Evolutionary conservation across 208 protist species (phyloP).

Genomic region (Acanthamoeba culbertsoni): DNA sequence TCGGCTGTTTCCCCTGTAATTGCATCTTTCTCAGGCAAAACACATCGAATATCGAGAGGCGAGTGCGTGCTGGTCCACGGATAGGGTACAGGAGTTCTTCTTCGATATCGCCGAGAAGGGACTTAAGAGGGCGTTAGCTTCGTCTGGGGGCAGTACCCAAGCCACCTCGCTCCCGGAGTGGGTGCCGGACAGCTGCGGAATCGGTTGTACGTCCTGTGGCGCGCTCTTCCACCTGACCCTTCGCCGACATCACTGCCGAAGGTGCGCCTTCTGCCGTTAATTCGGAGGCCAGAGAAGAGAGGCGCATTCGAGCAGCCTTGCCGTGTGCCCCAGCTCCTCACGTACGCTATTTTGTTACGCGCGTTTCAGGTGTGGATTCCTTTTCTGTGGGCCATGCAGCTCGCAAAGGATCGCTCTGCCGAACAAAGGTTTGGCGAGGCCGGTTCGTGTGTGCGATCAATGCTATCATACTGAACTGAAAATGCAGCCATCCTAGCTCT

Average conservation of each 20-base stretch:
- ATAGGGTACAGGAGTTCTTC: background rate
- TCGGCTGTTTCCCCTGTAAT: too few species aligned
- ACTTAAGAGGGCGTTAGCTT: background rate
- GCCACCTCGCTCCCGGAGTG: conserved; percentile 18
- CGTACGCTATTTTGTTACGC: background rate
- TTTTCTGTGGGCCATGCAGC: conserved; percentile 42
- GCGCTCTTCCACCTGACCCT: background rate
- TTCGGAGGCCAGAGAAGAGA: too few species aligned
- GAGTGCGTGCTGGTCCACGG: background rate
- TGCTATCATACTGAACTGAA: conserved; percentile 2
- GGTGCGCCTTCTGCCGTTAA: background rate
- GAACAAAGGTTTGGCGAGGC: background rate
- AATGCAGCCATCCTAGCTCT: background rate
- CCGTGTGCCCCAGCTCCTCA: background rate
- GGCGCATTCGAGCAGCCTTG: background rate
- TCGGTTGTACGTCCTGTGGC: conserved; percentile 18
- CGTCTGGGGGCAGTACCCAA: background rate
- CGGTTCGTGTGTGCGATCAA: background rate
- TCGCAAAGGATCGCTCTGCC: background rate
- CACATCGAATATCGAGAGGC: background rate
- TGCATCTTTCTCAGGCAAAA: too few species aligned
- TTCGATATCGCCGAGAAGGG: background rate
- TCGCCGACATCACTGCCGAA: background rate
- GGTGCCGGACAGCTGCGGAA: conserved; percentile 28
- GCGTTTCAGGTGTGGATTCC: background rate